phyloP scores from a whole-genome alignment of 768 basidiomycete species.

The Leccinum fibrillosum region DNA sequence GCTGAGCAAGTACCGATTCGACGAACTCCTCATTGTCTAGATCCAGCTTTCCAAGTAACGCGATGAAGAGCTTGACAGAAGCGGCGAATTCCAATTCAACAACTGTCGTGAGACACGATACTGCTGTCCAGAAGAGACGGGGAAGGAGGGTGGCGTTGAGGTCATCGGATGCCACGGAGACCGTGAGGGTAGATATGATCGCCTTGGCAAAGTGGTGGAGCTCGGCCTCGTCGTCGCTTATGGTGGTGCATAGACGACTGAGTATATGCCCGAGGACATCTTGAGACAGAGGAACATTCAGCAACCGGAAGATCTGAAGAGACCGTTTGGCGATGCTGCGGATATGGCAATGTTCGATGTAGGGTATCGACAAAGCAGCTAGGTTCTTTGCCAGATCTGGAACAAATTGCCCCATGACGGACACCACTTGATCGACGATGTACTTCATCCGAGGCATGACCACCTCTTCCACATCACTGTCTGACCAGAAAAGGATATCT shows the following conservation, averaged over 20 bases:
- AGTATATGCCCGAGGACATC: slow-evolving; percentile 75
- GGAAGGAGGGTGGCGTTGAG: slow-evolving; percentile 65
- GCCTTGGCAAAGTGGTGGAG: slow-evolving; percentile 83
- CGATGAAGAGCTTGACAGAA: slow-evolving; percentile 60
- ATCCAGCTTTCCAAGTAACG: slow-evolving; percentile 65
- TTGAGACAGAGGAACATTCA: slow-evolving; percentile 69
- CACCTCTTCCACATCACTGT: slow-evolving; percentile 55
- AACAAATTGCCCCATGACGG: slow-evolving; percentile 64
- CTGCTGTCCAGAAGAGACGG: slow-evolving; percentile 84
- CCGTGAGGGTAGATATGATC: slow-evolving; percentile 71
- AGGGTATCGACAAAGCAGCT: slow-evolving; percentile 75
- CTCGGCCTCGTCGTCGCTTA: slow-evolving; percentile 71
- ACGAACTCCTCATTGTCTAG: slow-evolving; percentile 64
- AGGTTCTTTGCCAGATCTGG: slow-evolving; percentile 70
- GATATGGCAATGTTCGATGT: slow-evolving; percentile 87
- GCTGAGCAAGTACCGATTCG: slow-evolving; percentile 65
- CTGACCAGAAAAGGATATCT: slow-evolving; percentile 63
- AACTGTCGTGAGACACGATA: slow-evolving; percentile 78
- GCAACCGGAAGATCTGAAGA: slow-evolving; percentile 82
- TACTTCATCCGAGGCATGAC: slow-evolving; percentile 65
- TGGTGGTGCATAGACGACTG: slow-evolving; percentile 79
- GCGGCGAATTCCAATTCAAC: slow-evolving; percentile 78
- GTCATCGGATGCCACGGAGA: slow-evolving; percentile 53
- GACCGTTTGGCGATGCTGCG: slow-evolving; percentile 85
- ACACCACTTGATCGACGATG: slow-evolving; percentile 64